Conservation (phyloP, 2,329 filamentous ascomycete genomes). For the Diaporthe aspalathi region DNA sequence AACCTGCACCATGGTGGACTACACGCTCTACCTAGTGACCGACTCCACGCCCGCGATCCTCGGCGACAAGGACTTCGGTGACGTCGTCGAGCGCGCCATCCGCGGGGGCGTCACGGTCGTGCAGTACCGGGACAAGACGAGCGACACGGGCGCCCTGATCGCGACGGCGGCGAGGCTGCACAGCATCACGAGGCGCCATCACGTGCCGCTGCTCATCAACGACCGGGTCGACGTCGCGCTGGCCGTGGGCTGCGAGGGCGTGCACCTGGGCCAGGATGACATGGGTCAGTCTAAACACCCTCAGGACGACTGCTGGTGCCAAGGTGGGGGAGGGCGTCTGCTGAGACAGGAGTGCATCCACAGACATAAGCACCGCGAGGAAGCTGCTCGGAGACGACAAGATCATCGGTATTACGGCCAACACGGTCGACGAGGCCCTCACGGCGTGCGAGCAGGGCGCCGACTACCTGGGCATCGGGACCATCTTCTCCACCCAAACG, state of each 20-base stretch:
- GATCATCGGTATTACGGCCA: slow-evolving; percentile 91
- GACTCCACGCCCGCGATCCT: slow-evolving; percentile 91
- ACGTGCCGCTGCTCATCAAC: slow-evolving; percentile 89
- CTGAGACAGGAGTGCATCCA: not conserved
- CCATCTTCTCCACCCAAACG: slow-evolving; percentile 87
- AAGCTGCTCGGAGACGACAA: slow-evolving; percentile 78
- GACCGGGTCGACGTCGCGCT: slow-evolving; percentile 91
- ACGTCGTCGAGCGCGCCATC: slow-evolving; percentile 80
- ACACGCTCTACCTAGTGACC: slow-evolving; percentile 90
- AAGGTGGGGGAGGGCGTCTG: not conserved
- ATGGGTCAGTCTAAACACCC: slow-evolving; percentile 68
- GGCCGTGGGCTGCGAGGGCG: slow-evolving; percentile 87
- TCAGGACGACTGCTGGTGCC: not conserved
- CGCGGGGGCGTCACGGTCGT: slow-evolving; percentile 86
- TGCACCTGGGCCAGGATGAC: slow-evolving; percentile 96
- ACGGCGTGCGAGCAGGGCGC: slow-evolving; percentile 80
- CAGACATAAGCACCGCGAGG: slow-evolving; percentile 75
- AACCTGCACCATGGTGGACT: slow-evolving; percentile 64
- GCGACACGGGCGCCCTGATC: slow-evolving; percentile 78
- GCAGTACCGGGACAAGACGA: slow-evolving; percentile 90
- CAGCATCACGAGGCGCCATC: slow-evolving; percentile 71
- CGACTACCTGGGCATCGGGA: slow-evolving; percentile 91
- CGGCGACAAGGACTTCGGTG: slow-evolving; percentile 74
- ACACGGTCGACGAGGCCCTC: slow-evolving; percentile 77
- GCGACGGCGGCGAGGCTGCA: slow-evolving; percentile 79